Percentiles rank a stretch among this genome's conserved stretches.
Evolutionary conservation across 495 filamentous ascomycete species (phyloP).

Genomic region (Aspergillus nanangensis): DNA sequence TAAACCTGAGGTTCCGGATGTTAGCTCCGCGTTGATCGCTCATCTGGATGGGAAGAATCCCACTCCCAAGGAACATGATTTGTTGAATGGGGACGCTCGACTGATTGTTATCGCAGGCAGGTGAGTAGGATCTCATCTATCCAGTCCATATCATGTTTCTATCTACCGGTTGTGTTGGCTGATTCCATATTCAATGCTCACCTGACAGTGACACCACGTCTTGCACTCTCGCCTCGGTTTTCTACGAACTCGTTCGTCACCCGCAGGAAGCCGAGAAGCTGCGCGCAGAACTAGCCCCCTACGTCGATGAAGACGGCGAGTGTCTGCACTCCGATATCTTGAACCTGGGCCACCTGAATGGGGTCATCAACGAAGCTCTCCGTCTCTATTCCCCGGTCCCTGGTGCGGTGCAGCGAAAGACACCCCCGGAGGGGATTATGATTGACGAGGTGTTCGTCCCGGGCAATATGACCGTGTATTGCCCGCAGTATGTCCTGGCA

Average conservation of each 20-base stretch:
- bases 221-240: conserved; percentile 43
- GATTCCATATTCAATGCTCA: too few relatives aligned
- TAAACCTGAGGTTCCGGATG: conserved; percentile 23
- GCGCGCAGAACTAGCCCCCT: conserved; percentile 7
- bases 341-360: conserved; percentile 30
- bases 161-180: too few relatives aligned
- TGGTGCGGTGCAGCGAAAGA: conserved; percentile 29
- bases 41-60: conserved; percentile 16
- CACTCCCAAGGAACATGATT: conserved; percentile 14
- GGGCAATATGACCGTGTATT: conserved; percentile 30
- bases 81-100: conserved; percentile 33
- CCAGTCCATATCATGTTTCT: too few relatives aligned
- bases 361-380: conserved; percentile 40
- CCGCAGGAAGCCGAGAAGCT: conserved; percentile 32
- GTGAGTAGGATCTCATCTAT: too few relatives aligned
- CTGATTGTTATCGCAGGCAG: too few relatives aligned
- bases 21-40: conserved; percentile 27
- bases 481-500: conserved; percentile 33
- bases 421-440: conserved; percentile 40
- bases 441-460: conserved; percentile 44
- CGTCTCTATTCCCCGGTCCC: conserved; percentile 25
- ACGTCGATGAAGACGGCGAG: conserved; percentile 8
- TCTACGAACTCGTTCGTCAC: conserved; percentile 41
- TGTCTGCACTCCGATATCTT: conserved; percentile 18
- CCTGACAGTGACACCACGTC: conserved; percentile 54